Evolutionary conservation across 305 asterid genomes (phyloP).

Genomic region (Fraxinus baroniana): DNA sequence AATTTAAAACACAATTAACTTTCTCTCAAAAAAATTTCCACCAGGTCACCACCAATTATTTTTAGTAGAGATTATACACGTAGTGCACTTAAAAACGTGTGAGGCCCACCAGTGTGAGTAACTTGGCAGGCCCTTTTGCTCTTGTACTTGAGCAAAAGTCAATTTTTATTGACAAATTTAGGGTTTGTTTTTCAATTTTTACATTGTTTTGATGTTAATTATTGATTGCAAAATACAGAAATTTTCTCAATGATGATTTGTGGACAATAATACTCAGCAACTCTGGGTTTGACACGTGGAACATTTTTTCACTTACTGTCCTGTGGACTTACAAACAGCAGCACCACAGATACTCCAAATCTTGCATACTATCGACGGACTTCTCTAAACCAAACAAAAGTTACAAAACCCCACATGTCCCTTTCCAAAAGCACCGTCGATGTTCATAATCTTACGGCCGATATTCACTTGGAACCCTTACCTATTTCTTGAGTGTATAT

Average conservation of each 20-base stretch:
- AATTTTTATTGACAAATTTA: too few relatives aligned
- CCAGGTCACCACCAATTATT: too few relatives aligned
- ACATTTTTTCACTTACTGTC: background rate
- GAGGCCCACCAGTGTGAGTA: too few relatives aligned
- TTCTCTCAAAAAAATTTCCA: background rate
- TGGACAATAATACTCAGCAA: background rate
- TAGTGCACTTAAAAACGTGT: too few relatives aligned
- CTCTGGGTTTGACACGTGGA: background rate
- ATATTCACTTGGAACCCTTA: background rate
- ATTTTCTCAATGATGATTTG: background rate
- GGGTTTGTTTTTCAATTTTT: too few relatives aligned
- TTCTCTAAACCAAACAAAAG: background rate
- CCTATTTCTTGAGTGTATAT: background rate
- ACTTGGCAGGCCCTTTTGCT: too few relatives aligned
- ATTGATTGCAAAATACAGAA: too few relatives aligned
- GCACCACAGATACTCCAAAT: background rate
- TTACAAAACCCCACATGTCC: background rate
- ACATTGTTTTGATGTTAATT: too few relatives aligned
- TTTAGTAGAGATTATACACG: too few relatives aligned
- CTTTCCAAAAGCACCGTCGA: background rate
- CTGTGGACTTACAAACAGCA: background rate
- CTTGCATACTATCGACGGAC: background rate
- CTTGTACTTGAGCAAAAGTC: too few relatives aligned
- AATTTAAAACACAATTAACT: too few relatives aligned
- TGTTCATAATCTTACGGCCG: background rate